A percentile compares a stretch with the other conserved stretches of the same genome.
Conservation (phyloP, 1,284 basidiomycete species). For the Baeospora myosura region DNA sequence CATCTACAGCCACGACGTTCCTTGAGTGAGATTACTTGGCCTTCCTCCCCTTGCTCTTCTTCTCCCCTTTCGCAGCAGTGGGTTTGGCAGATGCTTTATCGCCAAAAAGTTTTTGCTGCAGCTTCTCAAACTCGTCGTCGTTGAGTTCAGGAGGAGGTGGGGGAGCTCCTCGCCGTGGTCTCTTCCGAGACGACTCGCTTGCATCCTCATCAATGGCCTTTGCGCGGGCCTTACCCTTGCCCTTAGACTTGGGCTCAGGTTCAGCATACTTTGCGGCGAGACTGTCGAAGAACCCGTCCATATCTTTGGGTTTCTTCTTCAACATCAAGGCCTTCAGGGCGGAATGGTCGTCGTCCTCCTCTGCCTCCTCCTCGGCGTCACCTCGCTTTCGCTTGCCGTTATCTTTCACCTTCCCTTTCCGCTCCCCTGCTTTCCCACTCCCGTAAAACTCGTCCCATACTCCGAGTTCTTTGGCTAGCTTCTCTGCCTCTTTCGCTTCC, state of each 20-base stretch:
- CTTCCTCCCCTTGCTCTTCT: constrained; percentile 27
- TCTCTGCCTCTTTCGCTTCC: constrained; percentile 83
- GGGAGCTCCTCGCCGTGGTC: constrained; percentile 36
- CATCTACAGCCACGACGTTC: constrained; percentile 4
- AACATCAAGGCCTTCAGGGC: constrained; percentile 78
- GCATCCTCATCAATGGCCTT: constrained; percentile 31
- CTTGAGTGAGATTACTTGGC: constrained; percentile 19
- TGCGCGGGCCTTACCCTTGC: constrained; percentile 47
- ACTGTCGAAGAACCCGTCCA: constrained; percentile 66
- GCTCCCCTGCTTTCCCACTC: constrained; percentile 60
- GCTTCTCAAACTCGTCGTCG: constrained; percentile 60
- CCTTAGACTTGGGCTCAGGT: constrained; percentile 26
- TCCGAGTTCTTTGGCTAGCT: constrained; percentile 79
- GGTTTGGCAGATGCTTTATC: constrained; percentile 27
- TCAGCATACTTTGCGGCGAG: constrained; percentile 80
- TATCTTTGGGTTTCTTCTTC: constrained; percentile 61
- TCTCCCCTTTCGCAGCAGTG: constrained; percentile 16
- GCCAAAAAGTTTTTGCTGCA: constrained; percentile 54
- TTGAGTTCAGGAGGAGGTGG: constrained; percentile 50
- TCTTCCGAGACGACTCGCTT: constrained; percentile 39
- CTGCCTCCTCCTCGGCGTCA: constrained; percentile 33
- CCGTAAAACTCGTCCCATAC: constrained; percentile 96
- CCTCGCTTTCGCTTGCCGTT: constrained; percentile 36
- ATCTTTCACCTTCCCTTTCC: constrained; percentile 52
- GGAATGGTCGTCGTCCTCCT: constrained; percentile 55